Conservation (phyloP, 2,329 filamentous ascomycete species). For the Tolypocladium ovalisporum region DNA sequence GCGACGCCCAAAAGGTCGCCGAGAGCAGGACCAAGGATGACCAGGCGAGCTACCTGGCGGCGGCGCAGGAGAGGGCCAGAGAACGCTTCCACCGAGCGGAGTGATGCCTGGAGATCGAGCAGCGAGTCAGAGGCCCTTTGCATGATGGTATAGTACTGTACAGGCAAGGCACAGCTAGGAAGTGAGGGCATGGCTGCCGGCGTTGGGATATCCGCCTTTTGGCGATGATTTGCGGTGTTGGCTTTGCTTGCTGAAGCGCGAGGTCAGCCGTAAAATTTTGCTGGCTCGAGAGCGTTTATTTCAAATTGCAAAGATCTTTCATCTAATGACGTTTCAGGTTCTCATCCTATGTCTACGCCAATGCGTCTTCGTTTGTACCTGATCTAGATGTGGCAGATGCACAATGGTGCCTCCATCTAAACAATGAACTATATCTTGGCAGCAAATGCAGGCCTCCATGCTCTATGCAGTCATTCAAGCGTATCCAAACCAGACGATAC, state of each 20-base stretch:
- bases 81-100: constrained; percentile 51
- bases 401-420: neutral
- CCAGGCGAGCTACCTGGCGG: constrained; percentile 52
- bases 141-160: too few species aligned
- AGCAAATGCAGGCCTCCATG: neutral
- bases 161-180: too few species aligned
- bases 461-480: neutral
- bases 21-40: constrained; percentile 48
- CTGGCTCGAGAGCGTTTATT: neutral
- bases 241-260: neutral
- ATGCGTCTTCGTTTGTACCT: too few species aligned
- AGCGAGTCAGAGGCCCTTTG: too few species aligned
- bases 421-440: neutral
- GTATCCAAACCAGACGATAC: neutral
- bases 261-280: neutral
- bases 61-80: constrained; percentile 54
- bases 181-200: neutral
- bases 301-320: neutral
- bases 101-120: neutral
- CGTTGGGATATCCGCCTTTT: neutral
- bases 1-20: constrained; percentile 55
- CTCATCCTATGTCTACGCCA: neutral
- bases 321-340: neutral
- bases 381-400: too few species aligned
- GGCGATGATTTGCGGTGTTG: neutral